These are phyloP conservation scores for Eremomyces bilateralis DNA, from an alignment of 495 filamentous ascomycete species.

Conservation along the genomic window DNA sequence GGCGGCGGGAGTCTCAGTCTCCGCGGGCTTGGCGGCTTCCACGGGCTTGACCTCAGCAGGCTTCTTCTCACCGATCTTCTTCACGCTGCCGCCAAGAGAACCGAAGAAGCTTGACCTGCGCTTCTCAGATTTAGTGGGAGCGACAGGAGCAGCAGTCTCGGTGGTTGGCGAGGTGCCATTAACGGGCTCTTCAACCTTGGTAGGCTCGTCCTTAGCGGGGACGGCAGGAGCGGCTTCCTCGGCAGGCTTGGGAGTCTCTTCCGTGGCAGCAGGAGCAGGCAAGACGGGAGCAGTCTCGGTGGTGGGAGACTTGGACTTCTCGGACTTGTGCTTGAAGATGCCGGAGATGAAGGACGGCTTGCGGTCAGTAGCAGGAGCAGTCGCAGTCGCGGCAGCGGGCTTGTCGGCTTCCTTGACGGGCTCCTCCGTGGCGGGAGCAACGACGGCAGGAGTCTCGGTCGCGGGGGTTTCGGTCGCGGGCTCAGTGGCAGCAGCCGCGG, in stretches of 20 bases:
- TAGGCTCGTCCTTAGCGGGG: slow-evolving; percentile 1
- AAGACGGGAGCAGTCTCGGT: slow-evolving; percentile 7
- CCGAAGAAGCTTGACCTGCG: slow-evolving; percentile 22
- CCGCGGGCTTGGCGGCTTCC: slow-evolving; percentile 7
- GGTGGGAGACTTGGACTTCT: slow-evolving; percentile 11
- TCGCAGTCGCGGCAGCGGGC: slow-evolving; percentile 5
- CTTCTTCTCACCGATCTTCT: slow-evolving; percentile 14
- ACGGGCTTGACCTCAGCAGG: slow-evolving; percentile 3
- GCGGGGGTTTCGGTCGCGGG: slow-evolving; percentile 1
- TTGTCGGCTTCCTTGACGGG: slow-evolving; percentile 13
- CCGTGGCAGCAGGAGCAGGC: slow-evolving; percentile 1
- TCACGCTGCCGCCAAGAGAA: slow-evolving; percentile 13
- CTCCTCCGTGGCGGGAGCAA: slow-evolving; percentile 3
- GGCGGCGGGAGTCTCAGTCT: slow-evolving; percentile 10
- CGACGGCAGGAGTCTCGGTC: slow-evolving; percentile 2
- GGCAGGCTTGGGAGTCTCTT: slow-evolving; percentile 1
- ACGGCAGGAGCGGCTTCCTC: slow-evolving; percentile 2
- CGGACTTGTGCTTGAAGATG: slow-evolving; percentile 11
- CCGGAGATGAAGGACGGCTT: slow-evolving; percentile 11
- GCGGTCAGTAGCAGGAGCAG: slow-evolving; percentile 9
- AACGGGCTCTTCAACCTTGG: too few relatives aligned
- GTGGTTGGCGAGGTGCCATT: too few relatives aligned
- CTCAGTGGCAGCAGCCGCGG: slow-evolving; percentile 4
- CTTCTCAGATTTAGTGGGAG: slow-evolving; percentile 13
- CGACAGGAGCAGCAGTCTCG: slow-evolving; percentile 6